These are phyloP conservation scores for Epichloe aotearoae DNA, from an alignment of 2,329 filamentous ascomycete genomes.

Conservation along the genomic window DNA sequence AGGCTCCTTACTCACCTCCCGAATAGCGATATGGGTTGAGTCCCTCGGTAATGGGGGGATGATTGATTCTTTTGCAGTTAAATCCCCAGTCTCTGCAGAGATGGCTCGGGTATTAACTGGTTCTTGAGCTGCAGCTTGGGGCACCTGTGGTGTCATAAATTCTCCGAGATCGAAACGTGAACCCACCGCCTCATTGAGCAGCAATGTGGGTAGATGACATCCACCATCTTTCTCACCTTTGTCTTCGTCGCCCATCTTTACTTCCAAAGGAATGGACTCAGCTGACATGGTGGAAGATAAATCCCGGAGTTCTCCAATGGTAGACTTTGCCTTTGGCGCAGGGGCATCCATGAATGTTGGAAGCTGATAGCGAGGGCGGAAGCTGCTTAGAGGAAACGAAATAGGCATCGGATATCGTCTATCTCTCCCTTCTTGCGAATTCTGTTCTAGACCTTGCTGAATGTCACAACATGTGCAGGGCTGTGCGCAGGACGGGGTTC, in stretches of 20 bases:
- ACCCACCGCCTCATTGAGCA: slow-evolving; percentile 7
- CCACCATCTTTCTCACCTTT: not conserved
- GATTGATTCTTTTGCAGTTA: not conserved
- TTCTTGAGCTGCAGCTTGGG: not conserved
- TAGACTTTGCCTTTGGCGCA: slow-evolving; percentile 3
- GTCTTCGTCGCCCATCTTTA: not conserved
- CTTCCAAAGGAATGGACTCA: not conserved
- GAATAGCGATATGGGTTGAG: not conserved
- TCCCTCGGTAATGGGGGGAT: not conserved
- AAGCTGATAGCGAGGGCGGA: slow-evolving; percentile 8
- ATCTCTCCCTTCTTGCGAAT: not conserved
- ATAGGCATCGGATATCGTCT: not conserved
- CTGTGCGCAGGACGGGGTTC: slow-evolving; percentile 5
- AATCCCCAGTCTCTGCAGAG: not conserved
- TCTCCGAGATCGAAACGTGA: slow-evolving; percentile 1
- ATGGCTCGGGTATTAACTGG: not conserved
- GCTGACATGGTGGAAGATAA: slow-evolving; percentile 1
- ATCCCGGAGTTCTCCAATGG: slow-evolving; percentile 6
- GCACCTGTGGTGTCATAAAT: not conserved
- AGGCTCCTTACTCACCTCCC: not conserved
- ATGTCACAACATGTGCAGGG: not conserved
- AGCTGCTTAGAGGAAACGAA: slow-evolving; percentile 4
- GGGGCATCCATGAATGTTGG: slow-evolving; percentile 8
- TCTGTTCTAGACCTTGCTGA: not conserved
- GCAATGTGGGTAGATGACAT: slow-evolving; percentile 5